Evolutionary conservation across 139 green algal species (phyloP).

Genomic region (Chlamydomonas incerta): DNA sequence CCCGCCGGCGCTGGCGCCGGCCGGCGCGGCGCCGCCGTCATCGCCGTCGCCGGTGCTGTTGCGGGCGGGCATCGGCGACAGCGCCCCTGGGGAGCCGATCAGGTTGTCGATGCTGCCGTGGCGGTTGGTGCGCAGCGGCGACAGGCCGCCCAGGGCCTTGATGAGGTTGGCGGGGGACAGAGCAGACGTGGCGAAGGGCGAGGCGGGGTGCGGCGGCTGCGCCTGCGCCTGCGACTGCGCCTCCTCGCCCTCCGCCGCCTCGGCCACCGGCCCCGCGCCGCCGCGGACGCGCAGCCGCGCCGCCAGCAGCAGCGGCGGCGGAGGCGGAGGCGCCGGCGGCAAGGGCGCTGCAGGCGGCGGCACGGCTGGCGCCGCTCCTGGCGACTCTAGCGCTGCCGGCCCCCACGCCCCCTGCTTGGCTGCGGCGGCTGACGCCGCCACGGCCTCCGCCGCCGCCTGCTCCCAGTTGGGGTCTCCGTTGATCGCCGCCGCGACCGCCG

Average conservation of each 20-base stretch:
- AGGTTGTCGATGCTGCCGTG: background rate
- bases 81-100: background rate
- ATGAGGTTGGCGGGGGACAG: background rate
- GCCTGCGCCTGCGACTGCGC: too few relatives aligned
- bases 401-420: too few relatives aligned
- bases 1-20: too few relatives aligned
- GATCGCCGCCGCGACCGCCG: slow-evolving; percentile 5
- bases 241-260: background rate
- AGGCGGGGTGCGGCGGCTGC: background rate
- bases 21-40: too few relatives aligned
- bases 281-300: too few relatives aligned
- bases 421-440: background rate
- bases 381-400: too few relatives aligned
- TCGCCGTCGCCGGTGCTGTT: too few relatives aligned
- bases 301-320: background rate
- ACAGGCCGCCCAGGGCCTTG: background rate
- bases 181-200: background rate
- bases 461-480: background rate
- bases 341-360: too few relatives aligned
- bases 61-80: background rate
- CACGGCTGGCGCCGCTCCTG: too few relatives aligned
- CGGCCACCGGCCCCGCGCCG: background rate
- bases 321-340: too few relatives aligned
- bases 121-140: background rate
- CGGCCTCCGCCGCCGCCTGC: background rate